These are phyloP conservation scores for Mycena crocata DNA, from an alignment of 768 basidiomycete genomes.

Conservation along the genomic window DNA sequence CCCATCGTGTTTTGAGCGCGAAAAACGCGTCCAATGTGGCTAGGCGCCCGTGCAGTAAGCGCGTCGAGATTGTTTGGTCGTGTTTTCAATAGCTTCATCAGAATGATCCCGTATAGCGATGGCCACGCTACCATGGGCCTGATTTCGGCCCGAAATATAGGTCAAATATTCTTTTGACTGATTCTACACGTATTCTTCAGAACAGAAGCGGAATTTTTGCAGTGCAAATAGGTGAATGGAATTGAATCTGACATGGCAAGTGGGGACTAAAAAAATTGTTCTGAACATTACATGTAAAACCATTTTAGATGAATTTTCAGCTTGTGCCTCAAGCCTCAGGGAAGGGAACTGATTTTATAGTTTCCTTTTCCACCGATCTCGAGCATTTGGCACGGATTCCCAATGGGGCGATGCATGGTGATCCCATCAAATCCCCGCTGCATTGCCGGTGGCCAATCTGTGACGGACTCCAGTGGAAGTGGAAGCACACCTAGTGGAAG, in stretches of 20 bases:
- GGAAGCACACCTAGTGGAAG: not conserved
- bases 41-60: not conserved
- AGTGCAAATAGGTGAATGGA: not conserved
- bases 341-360: not conserved
- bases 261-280: not conserved
- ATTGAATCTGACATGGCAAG: not conserved
- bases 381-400: constrained; percentile 1
- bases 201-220: not conserved
- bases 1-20: not conserved
- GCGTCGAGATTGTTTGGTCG: not conserved
- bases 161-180: not conserved
- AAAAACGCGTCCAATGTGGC: not conserved
- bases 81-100: not conserved
- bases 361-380: no score
- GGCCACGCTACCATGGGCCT: not conserved
- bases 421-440: constrained; percentile 4
- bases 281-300: not conserved
- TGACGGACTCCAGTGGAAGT: not conserved
- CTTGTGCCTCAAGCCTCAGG: no score
- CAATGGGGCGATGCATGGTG: constrained; percentile 4
- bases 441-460: not conserved
- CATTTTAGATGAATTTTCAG: not conserved
- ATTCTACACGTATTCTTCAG: not conserved
- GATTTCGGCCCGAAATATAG: not conserved
- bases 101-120: not conserved